Conservation (phyloP, 768 basidiomycete species). For the Pholiota conissans region DNA sequence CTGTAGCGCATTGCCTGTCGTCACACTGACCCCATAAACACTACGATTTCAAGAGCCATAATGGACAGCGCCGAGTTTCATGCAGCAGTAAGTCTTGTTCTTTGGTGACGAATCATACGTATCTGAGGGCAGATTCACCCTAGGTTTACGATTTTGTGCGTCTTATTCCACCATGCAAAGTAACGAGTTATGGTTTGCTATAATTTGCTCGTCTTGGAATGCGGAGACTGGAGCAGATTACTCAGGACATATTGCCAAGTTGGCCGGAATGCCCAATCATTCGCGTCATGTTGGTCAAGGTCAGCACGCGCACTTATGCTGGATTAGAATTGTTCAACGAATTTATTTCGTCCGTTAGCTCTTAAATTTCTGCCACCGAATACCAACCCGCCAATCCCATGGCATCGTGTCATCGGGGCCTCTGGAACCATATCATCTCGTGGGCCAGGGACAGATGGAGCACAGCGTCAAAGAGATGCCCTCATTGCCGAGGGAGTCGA, state of each 20-base stretch:
- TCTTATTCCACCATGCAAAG: constrained; percentile 63
- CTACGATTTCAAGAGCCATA: too few relatives aligned
- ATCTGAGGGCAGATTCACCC: background rate
- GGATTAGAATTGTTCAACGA: background rate
- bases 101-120: too few relatives aligned
- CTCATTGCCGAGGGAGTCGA: constrained; percentile 84
- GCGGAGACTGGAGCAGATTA: background rate
- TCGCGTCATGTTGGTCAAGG: constrained; percentile 85
- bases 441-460: constrained; percentile 81
- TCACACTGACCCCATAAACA: too few relatives aligned
- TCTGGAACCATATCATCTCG: constrained; percentile 78
- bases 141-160: constrained; percentile 77
- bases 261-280: constrained; percentile 78
- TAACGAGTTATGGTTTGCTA: constrained; percentile 72
- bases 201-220: background rate
- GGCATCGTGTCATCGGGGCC: constrained; percentile 76
- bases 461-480: constrained; percentile 70
- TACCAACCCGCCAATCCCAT: constrained; percentile 68
- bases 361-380: constrained; percentile 70
- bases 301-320: constrained; percentile 23
- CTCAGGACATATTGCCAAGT: constrained; percentile 75
- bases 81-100: constrained; percentile 30
- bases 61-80: constrained; percentile 39
- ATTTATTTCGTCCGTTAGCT: constrained; percentile 40
- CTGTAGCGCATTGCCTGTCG: too few relatives aligned